Conservation (phyloP, 2,329 filamentous ascomycete genomes). For the Ciborinia camelliae region DNA sequence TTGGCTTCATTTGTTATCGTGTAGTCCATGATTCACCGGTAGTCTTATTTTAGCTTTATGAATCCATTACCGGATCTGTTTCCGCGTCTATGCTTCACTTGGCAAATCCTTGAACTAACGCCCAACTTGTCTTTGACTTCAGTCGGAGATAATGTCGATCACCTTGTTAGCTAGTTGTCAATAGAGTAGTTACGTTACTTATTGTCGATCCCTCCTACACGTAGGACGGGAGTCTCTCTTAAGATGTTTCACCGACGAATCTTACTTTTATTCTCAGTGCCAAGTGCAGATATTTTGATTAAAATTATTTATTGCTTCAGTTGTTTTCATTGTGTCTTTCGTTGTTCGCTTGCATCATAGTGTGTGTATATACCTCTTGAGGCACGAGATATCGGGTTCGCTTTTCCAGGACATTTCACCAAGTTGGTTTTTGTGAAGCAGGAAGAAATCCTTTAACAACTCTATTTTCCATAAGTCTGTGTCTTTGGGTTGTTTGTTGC, state of each 20-base stretch:
- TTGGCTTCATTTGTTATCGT: background rate
- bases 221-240: background rate
- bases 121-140: background rate
- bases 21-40: background rate
- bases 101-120: background rate
- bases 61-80: constrained; percentile 7
- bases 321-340: background rate
- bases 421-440: background rate
- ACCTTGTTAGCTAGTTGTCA: too few species aligned
- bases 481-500: background rate
- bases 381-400: background rate
- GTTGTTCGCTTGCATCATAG: background rate
- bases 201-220: constrained; percentile 5
- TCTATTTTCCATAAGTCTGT: background rate
- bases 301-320: background rate
- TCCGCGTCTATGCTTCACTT: constrained; percentile 1
- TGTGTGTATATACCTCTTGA: too few species aligned
- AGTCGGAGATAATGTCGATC: background rate
- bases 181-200: too few species aligned
- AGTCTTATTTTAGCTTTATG: background rate
- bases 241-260: background rate
- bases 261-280: background rate
- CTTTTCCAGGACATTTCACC: background rate
- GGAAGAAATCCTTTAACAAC: background rate
- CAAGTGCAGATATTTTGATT: background rate